Evolutionary conservation across 2,329 filamentous ascomycete genomes (phyloP), one percentile per base, ranked within the genome.

Genomic region (Metarhizium rileyi): DNA sequence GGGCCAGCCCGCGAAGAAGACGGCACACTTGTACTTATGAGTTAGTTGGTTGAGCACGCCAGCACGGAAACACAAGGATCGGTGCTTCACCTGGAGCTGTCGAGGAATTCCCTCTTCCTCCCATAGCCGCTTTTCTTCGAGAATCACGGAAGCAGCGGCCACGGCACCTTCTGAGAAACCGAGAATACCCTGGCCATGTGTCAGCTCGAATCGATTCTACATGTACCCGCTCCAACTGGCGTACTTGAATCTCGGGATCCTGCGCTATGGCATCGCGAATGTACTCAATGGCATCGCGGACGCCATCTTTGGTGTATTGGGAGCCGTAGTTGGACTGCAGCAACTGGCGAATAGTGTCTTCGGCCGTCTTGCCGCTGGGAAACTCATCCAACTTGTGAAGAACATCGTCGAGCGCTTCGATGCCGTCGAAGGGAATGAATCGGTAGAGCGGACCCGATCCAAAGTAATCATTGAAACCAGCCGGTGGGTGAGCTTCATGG

Each of bases 101-200:
- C 68, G 61, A 2, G 63, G 61, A 14, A 60, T 56, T 10, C 62
- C 63, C 14, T 61, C 48, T 40, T 63, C 55, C 41, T 62, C 58
- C 10, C 51, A 58, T 10, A 70, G 64, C 4, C 67, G 63, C 48
- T 70, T 64, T 56, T 80, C 76, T 46, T 78, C 72, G 3, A 80
- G 62, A 8, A 80, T 64, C 8, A 77, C 58, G 0, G 73, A 77
- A 0, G 73, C 72, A 0, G 78, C 79, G 14, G 77, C 70, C 0
- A 74, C 75, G 1, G 79, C 77, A 3, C 79, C 79, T 58, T 83
- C 78, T 0, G 77, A 81, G 56, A 81, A 83, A 1, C 79, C 79
- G 18, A 83, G 69, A 43, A 83, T 73, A 3, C 75, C 78, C 58
- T 63, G 36, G 46, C 12, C 12, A 28, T 41, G 18, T 27, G 10